Base-by-base conservation (phyloP, 176 grass and related monocot species). In the Phragmites australis region DNA sequence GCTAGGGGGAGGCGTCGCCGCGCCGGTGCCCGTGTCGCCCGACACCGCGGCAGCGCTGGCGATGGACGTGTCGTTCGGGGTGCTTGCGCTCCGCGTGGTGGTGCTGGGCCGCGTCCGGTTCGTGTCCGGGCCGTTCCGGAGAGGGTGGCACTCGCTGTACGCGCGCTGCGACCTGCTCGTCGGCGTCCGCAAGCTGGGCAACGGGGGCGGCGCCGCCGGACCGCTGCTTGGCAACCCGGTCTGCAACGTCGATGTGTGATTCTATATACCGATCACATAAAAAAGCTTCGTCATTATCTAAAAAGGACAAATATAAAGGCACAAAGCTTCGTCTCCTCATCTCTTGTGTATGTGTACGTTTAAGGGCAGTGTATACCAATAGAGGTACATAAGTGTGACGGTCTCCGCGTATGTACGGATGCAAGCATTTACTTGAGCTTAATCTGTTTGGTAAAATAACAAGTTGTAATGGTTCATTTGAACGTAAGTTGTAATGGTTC, bases 111-210 rank as follows among this genome's bases (percentile, higher is more conserved):
- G 92, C 82, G 83, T 87, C 37, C 66, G 79, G 39, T 97, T 90
- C 86, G 71, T 92, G 44, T 73, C 88, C 6, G 87, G 81, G 1
- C 92, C 92, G 10, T 97, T 92, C 82, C 76, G 76, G 31, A 42
- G 83, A 17, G 46, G 81, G 25, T 94, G 90, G 94, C 79, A 61
- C 75, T 68, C 72, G 52, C 52, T 97, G 54, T 92, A 92, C 87
- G 89, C 87, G 68, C 88, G 89, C 71, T 97, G 92, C 56, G 89
- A 97, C 72, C 4, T 97, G 83, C 80, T 97, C 46, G 57, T 92
- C 76, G 88, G 74, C 70, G 57, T 92, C 29, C 80, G 58, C 39
- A 68, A 54, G 1, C 14, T 6, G 66, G 76, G 51, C 6, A 66
- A 9, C 21, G 53, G 25, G 6, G 37, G 32, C 37, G 50, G 5